Base-by-base conservation (phyloP, 352 stramenopile species). In the Globisporangium irregulare region DNA sequence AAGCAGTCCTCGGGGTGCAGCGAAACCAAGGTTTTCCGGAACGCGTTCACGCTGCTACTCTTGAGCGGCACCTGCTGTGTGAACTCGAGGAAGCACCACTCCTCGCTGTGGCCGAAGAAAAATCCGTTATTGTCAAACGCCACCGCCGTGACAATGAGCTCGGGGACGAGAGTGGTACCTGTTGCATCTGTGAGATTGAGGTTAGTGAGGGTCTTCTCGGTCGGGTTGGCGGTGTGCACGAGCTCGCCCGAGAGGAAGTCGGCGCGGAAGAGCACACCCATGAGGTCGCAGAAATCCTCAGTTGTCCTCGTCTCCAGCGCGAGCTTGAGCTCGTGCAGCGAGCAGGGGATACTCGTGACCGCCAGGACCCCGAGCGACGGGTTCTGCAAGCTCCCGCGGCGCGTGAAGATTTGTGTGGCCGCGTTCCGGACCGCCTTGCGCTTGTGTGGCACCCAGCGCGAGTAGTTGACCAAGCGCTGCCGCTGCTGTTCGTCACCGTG, bases 211-310 rank as follows among this genome's bases (percentile, higher is more conserved):
- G 4, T 54, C 48, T 54, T 54, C 20, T 54, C 48, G 20, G 20
- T 54, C 8, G 48, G 1, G 7, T 18, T 46, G 38, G 48, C 48
- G 48, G 48, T 25, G 48, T 54, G 48, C 20, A 54, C 48, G n/a
- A 54, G 48, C 48, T 54, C 48, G 48, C 48, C 48, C 48, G 48
- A 54, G 48, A 54, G 48, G 48, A 54, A 54, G 48, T 54, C 48
- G 20, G 48, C 18, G 48, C 48, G 48, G 48, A 27, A 54, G 48
- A 54, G 48, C n/a, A 54, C 48, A n/a, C 48, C 20, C 48, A 54
- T 54, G 48, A 54, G 48, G 48, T 54, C 48, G 20, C 48, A 54
- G 48, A 54, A 54, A 20, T 20, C 48, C 48, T 54, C 48, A 8
- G 20, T 25, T 9, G 48, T 54, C 48, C 20, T 22, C 2, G 48